Evolutionary conservation across 192 early-diverging fungal genomes (phyloP), one percentile per base, ranked within the genome.

Genomic region (Phycomyces blakesleeanus): DNA sequence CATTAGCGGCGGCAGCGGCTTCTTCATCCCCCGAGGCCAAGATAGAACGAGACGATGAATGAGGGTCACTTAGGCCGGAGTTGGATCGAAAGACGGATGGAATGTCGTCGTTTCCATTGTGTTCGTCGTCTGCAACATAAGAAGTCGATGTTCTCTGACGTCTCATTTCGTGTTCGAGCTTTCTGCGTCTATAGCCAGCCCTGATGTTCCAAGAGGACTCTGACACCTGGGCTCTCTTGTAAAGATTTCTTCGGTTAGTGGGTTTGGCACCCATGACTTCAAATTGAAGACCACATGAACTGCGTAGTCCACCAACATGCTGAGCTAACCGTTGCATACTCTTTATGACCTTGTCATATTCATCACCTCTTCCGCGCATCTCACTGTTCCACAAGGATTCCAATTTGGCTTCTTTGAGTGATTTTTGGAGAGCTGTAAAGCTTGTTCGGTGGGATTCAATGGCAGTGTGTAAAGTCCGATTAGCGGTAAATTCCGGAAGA

Each of bases 201-300:
- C 63, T 22, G 2, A 74, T 55, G 26, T 74, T 74, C 66, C 60
- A 67, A 5, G 25, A 25, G 5, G 25, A 25, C 12, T 41, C 37
- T 22, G 57, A 14, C 34, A 21, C 22, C 22, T 59, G 16, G 22
- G 16, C 9, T 64, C 42, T 20, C 61, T 24, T 1, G 21, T 22
- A 21, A 34, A 34, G 22, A 15, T 50, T 58, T 12, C 18, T 55
- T 25, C 52, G 42, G 25, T 49, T 29, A 15, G 51, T 52, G 6
- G 26, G 14, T 57, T 51, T 67, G 42, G 63, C 69, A 52, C 80
- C 73, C 41, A 83, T 69, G 51, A 81, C 78, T 55, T 84, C 79
- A 52, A 80, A 82, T 57, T 87, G 82, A 7, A 90, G 70, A 63
- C 89, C 90, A 58, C 89, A 82, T 10, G 83, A 87, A 57, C 87